Evolutionary conservation across 2,329 filamentous ascomycete species (phyloP).

Genomic region (Didymella arachidicola): DNA sequence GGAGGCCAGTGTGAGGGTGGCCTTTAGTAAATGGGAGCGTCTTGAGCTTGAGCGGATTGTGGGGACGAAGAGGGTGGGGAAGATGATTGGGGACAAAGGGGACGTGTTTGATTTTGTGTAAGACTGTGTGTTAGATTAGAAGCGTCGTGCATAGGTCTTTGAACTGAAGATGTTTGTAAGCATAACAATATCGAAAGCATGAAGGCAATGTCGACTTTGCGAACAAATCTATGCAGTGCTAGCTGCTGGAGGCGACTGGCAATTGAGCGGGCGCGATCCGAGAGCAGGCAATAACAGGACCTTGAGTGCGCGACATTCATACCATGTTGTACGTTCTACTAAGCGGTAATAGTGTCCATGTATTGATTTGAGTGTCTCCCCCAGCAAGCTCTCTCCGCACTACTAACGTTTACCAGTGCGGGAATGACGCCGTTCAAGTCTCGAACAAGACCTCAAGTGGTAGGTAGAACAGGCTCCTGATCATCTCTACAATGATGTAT

Average conservation of each 20-base stretch:
- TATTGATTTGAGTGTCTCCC: too few relatives aligned
- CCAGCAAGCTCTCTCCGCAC: too few relatives aligned
- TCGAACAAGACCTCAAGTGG: neutral
- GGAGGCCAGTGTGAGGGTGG: slow-evolving; percentile 58
- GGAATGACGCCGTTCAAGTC: neutral
- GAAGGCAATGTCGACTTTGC: too few relatives aligned
- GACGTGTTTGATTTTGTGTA: slow-evolving; percentile 96
- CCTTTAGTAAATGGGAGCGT: slow-evolving; percentile 90
- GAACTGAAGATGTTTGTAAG: too few relatives aligned
- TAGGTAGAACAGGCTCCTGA: neutral
- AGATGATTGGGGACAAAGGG: slow-evolving; percentile 81
- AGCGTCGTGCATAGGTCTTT: neutral
- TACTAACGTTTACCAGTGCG: neutral
- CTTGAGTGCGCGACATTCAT: too few relatives aligned
- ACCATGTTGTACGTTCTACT: too few relatives aligned
- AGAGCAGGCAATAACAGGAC: too few relatives aligned
- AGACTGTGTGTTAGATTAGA: neutral
- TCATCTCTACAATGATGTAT: neutral
- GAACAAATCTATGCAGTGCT: too few relatives aligned
- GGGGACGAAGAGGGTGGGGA: slow-evolving; percentile 78
- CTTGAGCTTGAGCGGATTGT: slow-evolving; percentile 89
- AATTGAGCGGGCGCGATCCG: too few relatives aligned
- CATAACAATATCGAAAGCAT: too few relatives aligned
- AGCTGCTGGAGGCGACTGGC: too few relatives aligned
- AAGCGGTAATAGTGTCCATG: too few relatives aligned